A percentile compares a stretch with the other conserved stretches of the same genome.
Conservation (phyloP, 805 yeast species). For the Candida vartiovaarae region DNA sequence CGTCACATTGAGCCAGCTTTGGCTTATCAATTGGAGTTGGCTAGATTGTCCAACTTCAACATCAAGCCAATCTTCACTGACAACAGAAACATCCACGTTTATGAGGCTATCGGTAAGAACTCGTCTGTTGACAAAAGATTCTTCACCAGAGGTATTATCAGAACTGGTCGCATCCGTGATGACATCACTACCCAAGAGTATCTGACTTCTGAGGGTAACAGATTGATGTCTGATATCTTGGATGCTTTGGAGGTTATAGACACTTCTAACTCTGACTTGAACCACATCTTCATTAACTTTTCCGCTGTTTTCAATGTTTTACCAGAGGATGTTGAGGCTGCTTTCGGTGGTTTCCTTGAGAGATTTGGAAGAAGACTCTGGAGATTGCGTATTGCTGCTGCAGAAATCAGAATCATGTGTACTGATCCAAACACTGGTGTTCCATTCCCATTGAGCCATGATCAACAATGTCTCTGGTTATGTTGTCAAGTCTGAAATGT, state of each 20-base stretch:
- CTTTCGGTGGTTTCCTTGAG: slow-evolving; percentile 95
- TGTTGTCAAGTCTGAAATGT: slow-evolving; percentile 91
- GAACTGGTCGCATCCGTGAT: slow-evolving; percentile 92
- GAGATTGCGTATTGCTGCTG: slow-evolving; percentile 95
- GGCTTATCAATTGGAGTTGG: slow-evolving; percentile 94
- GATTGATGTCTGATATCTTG: slow-evolving; percentile 91
- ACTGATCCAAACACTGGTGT: slow-evolving; percentile 81
- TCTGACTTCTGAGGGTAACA: slow-evolving; percentile 90
- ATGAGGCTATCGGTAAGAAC: slow-evolving; percentile 92
- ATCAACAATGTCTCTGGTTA: slow-evolving; percentile 96
- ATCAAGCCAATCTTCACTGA: slow-evolving; percentile 93
- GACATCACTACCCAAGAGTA: slow-evolving; percentile 92
- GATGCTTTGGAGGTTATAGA: slow-evolving; percentile 94
- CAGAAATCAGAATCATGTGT: slow-evolving; percentile 94
- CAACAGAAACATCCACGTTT: slow-evolving; percentile 95
- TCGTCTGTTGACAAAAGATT: slow-evolving; percentile 90
- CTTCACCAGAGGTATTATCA: slow-evolving; percentile 94
- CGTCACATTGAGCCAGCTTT: slow-evolving; percentile 98
- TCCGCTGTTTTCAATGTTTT: slow-evolving; percentile 91
- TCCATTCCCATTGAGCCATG: slow-evolving; percentile 92
- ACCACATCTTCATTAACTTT: slow-evolving; percentile 95
- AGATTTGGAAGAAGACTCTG: slow-evolving; percentile 95
- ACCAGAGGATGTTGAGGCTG: slow-evolving; percentile 94
- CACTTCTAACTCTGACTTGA: slow-evolving; percentile 90
- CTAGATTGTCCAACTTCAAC: slow-evolving; percentile 89